Conservation (phyloP, 163 green algal species). For the Scenedesmus sp. region DNA sequence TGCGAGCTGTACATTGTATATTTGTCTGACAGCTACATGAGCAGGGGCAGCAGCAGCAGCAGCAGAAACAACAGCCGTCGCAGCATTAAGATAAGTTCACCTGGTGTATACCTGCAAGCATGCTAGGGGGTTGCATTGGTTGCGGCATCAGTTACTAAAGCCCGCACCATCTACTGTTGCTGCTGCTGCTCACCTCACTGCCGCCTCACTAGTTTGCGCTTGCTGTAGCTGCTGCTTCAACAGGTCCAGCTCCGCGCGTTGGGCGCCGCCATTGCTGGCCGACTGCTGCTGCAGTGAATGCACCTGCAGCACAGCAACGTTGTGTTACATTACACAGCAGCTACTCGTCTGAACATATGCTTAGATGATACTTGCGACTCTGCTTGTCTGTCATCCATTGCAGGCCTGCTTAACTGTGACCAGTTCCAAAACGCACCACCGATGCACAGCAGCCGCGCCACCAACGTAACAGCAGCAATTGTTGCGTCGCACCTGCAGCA, state of each 20-base stretch:
- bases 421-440: too few species aligned
- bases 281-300: constrained; percentile 33
- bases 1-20: neutral
- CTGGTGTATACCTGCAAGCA: too few species aligned
- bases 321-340: neutral
- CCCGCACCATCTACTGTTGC: neutral
- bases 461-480: neutral
- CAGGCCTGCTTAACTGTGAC: neutral
- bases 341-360: too few species aligned
- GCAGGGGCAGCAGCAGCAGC: neutral
- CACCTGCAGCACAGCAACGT: neutral
- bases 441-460: neutral
- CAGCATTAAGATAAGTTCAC: too few species aligned
- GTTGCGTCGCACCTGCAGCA: neutral
- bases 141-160: too few species aligned
- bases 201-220: constrained; percentile 13
- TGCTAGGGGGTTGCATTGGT: too few species aligned
- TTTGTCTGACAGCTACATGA: neutral
- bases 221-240: neutral
- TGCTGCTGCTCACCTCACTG: neutral
- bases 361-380: too few species aligned
- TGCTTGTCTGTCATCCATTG: too few species aligned
- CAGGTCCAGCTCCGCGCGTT: neutral
- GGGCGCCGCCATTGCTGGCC: neutral
- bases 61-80: neutral